A percentile compares a stretch with the other conserved stretches of the same genome.
Conservation (phyloP, 169 alveolate species). For the Theileria sp. region DNA sequence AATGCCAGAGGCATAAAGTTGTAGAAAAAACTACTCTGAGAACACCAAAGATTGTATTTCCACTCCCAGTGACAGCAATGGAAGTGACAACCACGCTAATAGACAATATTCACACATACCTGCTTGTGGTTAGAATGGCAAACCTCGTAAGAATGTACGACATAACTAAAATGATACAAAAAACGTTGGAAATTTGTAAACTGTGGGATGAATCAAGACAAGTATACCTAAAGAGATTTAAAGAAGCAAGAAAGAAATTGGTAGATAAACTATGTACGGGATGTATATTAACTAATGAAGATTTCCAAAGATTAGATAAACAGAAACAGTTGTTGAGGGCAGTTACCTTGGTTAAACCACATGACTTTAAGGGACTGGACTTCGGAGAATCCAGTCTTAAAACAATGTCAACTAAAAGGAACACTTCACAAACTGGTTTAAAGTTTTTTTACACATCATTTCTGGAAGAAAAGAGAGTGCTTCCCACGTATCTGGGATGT, state of each 20-base stretch:
- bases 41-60: slow-evolving; percentile 45
- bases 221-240: neutral
- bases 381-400: slow-evolving; percentile 2
- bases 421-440: slow-evolving; percentile 33
- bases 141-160: slow-evolving; percentile 40
- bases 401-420: slow-evolving; percentile 28
- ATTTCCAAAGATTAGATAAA: slow-evolving; percentile 27
- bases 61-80: slow-evolving; percentile 44
- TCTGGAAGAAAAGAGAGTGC: slow-evolving; percentile 21
- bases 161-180: slow-evolving; percentile 42
- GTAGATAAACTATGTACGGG: slow-evolving; percentile 41
- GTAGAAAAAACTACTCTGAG: slow-evolving; percentile 26
- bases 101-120: slow-evolving; percentile 34
- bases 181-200: slow-evolving; percentile 38
- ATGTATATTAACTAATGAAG: slow-evolving; percentile 39
- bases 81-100: slow-evolving; percentile 46
- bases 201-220: slow-evolving; percentile 28
- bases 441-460: slow-evolving; percentile 45
- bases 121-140: slow-evolving; percentile 49
- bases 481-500: slow-evolving; percentile 52
- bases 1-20: slow-evolving; percentile 18
- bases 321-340: neutral
- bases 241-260: neutral
- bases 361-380: slow-evolving; percentile 46
- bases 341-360: slow-evolving; percentile 1